Evolutionary conservation across 331 rosid genomes (phyloP), one percentile per base, ranked within the genome.

Genomic region (Spiraea crenata): DNA sequence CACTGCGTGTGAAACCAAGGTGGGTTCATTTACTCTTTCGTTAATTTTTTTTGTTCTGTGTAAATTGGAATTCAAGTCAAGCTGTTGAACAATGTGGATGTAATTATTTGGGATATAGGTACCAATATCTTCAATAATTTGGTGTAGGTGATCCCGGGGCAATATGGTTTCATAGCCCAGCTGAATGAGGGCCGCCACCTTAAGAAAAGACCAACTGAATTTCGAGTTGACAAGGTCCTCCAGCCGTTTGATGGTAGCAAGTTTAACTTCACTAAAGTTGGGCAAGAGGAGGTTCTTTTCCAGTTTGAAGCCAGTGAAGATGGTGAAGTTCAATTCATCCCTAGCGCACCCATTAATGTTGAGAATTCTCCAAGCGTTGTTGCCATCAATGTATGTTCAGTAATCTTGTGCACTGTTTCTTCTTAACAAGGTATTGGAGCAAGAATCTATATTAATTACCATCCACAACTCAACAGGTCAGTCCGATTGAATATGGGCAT

Each of bases 101-200:
- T 38, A 46, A 16, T 70, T 15, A 19, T 9, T 34, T 51, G 12
- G 31, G 58, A 44, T 61, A 3, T 76, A 44, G 46, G 40, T 34
- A 70, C 73, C 66, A 79, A 68, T 55, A 71, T 70, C 13, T 65
- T 72, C 57, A 62, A 48, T 68, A 34, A 70, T 78, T 72, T 61
- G 57, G 40, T 80, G 70, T 80, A 95, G 99, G 93, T 91, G 65
- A 95, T 91, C 78, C 93, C 93, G 12, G 99, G 99, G 17, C 79
- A 80, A 57, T 75, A 61, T 67, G 96, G 99, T 60, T 95, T 95
- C 84, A 77, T 95, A 17, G 99, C 99, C 46, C 99, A 95, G 90
- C 91, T 95, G 78, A 95, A 95, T 1, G 98, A 95, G 88, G 99
- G 99, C 44, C 99, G 99, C 62, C 99, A 95, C 77, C 91, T 91